These are phyloP conservation scores for Theobroma grandiflorum DNA, from an alignment of 441 rosid genomes.

Conservation along the genomic window DNA sequence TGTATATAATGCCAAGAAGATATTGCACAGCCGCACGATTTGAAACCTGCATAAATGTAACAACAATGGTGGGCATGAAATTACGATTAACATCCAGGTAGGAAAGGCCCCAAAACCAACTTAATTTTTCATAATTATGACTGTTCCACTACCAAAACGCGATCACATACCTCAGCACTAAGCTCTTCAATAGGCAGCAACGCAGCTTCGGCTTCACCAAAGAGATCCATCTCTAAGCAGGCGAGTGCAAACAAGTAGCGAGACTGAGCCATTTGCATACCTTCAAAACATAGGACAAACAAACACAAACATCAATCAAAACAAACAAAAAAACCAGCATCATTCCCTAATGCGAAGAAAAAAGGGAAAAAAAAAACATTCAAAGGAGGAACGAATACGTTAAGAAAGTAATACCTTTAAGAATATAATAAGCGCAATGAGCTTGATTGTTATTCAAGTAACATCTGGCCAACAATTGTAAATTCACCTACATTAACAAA, in stretches of 20 bases:
- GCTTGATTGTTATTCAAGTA: conserved; percentile 59
- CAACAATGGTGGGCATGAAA: conserved; percentile 16
- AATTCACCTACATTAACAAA: conserved; percentile 49
- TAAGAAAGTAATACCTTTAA: conserved; percentile 47
- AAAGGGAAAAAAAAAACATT: background rate
- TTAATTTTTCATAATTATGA: conserved; percentile 14
- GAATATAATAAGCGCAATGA: conserved; percentile 56
- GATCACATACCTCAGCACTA: conserved; percentile 45
- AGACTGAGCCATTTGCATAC: conserved; percentile 55
- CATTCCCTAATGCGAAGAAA: conserved; percentile 7
- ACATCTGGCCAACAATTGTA: conserved; percentile 64
- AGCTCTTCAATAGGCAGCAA: conserved; percentile 48
- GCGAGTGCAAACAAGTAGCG: conserved; percentile 63
- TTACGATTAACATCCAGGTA: background rate
- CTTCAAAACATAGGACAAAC: conserved; percentile 37
- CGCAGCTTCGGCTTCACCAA: conserved; percentile 62
- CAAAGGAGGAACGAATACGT: background rate
- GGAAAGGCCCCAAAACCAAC: background rate
- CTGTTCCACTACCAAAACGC: conserved; percentile 2
- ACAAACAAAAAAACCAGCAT: background rate
- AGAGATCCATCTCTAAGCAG: conserved; percentile 67
- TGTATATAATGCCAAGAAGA: conserved; percentile 66
- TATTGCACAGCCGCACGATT: conserved; percentile 69
- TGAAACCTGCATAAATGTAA: conserved; percentile 45
- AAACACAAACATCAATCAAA: conserved; percentile 9